A percentile compares a stretch with the other conserved stretches of the same genome.
These are phyloP conservation scores for Desmodesmus armatus DNA, from an alignment of 139 green algal species.

Conservation along the genomic window DNA sequence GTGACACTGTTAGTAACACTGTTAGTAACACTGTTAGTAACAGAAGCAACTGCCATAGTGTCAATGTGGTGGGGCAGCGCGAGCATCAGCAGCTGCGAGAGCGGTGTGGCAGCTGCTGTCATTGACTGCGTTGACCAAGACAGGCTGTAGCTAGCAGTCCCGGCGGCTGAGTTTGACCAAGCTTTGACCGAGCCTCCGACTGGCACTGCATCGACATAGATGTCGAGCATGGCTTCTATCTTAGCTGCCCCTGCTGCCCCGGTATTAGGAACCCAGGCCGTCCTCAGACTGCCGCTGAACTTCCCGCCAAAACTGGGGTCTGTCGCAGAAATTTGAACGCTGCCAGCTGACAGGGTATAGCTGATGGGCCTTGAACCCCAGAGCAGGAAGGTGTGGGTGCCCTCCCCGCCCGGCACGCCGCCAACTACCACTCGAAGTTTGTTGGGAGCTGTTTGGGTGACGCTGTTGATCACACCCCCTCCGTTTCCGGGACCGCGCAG, in stretches of 20 bases:
- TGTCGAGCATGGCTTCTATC: conserved; percentile 7
- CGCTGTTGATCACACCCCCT: neutral
- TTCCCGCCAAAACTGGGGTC: neutral
- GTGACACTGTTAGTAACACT: neutral
- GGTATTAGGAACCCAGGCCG: neutral
- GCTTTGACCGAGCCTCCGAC: neutral
- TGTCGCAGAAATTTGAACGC: neutral
- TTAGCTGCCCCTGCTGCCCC: neutral
- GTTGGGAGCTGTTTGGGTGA: neutral
- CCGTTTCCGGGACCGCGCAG: neutral
- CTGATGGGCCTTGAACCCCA: neutral
- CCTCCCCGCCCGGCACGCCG: neutral
- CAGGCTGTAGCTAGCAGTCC: neutral
- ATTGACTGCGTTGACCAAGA: neutral
- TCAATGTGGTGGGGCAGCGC: conserved; percentile 16
- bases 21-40: neutral
- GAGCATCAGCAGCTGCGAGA: conserved; percentile 8
- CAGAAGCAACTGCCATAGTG: neutral
- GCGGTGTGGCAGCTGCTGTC: neutral
- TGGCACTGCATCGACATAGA: neutral
- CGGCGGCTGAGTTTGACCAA: neutral
- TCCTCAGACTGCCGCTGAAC: neutral
- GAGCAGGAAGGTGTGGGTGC: neutral
- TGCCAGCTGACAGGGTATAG: neutral
- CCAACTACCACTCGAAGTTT: neutral